Conservation (phyloP, 73 alveolate genomes). For the Diophrys sp. region DNA sequence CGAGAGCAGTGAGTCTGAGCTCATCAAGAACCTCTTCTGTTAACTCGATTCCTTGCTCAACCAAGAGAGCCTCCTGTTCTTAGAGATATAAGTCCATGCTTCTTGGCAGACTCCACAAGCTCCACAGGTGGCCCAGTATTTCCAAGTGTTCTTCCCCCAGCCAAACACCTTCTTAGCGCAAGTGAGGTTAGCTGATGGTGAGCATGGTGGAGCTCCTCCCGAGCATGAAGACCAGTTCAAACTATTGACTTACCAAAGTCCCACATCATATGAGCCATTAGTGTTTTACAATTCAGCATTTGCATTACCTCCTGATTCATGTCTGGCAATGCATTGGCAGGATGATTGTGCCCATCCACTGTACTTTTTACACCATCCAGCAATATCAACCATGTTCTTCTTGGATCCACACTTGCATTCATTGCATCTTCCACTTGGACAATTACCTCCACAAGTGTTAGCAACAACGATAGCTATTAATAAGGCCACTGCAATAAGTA, state of each 20-base stretch:
- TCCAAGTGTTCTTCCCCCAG: conserved; percentile 70
- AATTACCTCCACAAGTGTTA: conserved; percentile 65
- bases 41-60: not conserved
- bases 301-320: conserved; percentile 61
- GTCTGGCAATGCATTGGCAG: conserved; percentile 54
- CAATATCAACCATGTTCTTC: conserved; percentile 8
- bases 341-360: conserved; percentile 56
- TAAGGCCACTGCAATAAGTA: conserved; percentile 14
- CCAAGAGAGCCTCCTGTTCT: not conserved
- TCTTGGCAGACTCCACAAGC: conserved; percentile 50
- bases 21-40: not conserved
- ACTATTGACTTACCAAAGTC: conserved; percentile 55
- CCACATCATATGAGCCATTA: conserved; percentile 49
- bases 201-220: conserved; percentile 62
- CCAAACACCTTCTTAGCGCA: conserved; percentile 56
- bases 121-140: conserved; percentile 60
- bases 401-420: conserved; percentile 51
- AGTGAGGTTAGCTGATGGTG: conserved; percentile 23
- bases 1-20: not conserved
- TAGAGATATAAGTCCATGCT: not conserved
- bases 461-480: conserved; percentile 32
- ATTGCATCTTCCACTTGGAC: conserved; percentile 54
- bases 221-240: conserved; percentile 59
- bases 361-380: conserved; percentile 39
- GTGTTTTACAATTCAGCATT: conserved; percentile 40